Evolutionary conservation across 148 eudicot genomes (phyloP), one percentile per base, ranked within the genome.

Genomic region (Polygonum aviculare): DNA sequence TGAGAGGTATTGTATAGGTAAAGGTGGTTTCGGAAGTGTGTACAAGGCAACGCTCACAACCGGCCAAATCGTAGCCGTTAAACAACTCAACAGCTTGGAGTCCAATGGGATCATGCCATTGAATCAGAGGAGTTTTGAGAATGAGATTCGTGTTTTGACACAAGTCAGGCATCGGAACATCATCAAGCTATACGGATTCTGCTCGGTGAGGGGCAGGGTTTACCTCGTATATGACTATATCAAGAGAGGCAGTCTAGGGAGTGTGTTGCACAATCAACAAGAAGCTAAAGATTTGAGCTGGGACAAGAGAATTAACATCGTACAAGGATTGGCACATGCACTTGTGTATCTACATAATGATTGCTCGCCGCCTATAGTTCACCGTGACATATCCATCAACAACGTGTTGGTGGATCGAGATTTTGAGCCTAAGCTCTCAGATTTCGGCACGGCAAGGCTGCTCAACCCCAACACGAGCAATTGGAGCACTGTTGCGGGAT

Each of bases 1-100:
- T 22, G 73, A 52, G 3, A 50, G 8, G 39, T 74, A 85, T 48
- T 73, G 80, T 33, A 77, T 82, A 5, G 82, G 85, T 26, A 19
- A 1, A 49, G 85, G 85, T 8, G 75, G 76, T 7, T 72, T 50
- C 4, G 85, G 84, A 2, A 74, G 12, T n/a, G 88, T 85, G 21
- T 85, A 83, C 39, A 83, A 38, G 65, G 85, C 79, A 10, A 40
- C 41, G 48, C 41, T 48, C 21, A 19, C 50, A 41, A 44, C 88
- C 72, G 84, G 82, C 18, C 82, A 83, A 47, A 76, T 79, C 11
- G 80, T 88, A 4, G 91, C 91, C 6, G 89, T 85, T 10, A 88
- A 88, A 80, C 79, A 79, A 79, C 82, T 88, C 31, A 26, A 26
- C 31, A 26, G 31, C 31, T 26, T 26, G 31, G 31, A 26, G 31